Evolutionary conservation across 2,329 filamentous ascomycete genomes (phyloP), one percentile per base, ranked within the genome.

Genomic region (Penicillium freii): DNA sequence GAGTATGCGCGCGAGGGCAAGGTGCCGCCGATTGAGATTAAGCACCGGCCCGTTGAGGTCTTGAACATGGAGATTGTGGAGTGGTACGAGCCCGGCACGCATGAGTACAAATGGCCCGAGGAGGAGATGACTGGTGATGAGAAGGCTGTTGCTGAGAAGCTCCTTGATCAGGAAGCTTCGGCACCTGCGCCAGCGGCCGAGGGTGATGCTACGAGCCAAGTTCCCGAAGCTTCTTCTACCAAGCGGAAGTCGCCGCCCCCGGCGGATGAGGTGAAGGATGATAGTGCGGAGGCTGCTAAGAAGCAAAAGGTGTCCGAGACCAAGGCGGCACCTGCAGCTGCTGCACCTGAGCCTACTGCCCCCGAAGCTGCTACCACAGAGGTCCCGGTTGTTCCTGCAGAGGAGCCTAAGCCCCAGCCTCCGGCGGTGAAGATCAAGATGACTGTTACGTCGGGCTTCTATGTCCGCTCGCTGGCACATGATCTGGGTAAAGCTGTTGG

Each of bases 381-480:
- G 23, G 40, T 48, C 15, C 44, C 63, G 23, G 44, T 59, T 27
- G 59, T 58, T 8, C 44, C 61, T 27, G 29, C 58, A 11, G 67
- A 69, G 47, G 58, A 57, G 44, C 56, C 63, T 17, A 53, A 48
- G 33, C 58, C 63, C 13, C 70, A 68, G 36, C 69, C 91, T 1
- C 86, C 93, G 1, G 94, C 93, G 0, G 90, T 85, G 48, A 88
- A 85, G 69, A 85, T 99, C 58, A 87, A 89, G 56, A 91, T 99
- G 85, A 96, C 90, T 0, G 93, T 97, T 51, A 92, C 92, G 2
- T 96, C 92, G 0, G 94, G 94, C 39, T 99, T 97, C 80, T 99
- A 99, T 74, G 92, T 99, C 15, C 89, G 94, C 61, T 95, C 90
- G 57, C 86, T 99, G 65, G 92, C 91, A 67, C 92, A 97, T 71